A percentile compares a stretch with the other conserved stretches of the same genome.
Conservation (phyloP, 2,329 filamentous ascomycete genomes). For the Neonectria sp. region DNA sequence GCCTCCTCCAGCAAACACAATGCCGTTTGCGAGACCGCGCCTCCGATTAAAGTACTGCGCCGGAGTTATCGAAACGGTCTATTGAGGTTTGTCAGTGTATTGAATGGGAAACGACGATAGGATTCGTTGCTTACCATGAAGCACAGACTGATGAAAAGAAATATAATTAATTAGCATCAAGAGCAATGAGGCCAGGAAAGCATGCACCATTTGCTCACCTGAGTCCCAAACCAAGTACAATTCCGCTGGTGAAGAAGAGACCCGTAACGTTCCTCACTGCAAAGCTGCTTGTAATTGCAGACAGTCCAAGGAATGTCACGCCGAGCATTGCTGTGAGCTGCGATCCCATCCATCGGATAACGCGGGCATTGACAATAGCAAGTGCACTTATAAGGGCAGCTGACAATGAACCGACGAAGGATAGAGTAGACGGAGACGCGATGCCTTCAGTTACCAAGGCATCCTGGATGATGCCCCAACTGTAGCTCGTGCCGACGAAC, state of each 20-base stretch:
- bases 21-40: slow-evolving; percentile 69
- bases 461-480: slow-evolving; percentile 74
- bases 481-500: slow-evolving; percentile 70
- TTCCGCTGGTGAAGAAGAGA: slow-evolving; percentile 46
- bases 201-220: slow-evolving; percentile 38
- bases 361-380: slow-evolving; percentile 66
- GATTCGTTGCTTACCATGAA: slow-evolving; percentile 33
- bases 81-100: neutral
- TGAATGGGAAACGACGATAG: slow-evolving; percentile 43
- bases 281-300: slow-evolving; percentile 56
- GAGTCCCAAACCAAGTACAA: slow-evolving; percentile 46
- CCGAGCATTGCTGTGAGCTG: slow-evolving; percentile 63
- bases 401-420: slow-evolving; percentile 69
- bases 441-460: slow-evolving; percentile 66
- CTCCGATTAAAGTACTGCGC: slow-evolving; percentile 70
- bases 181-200: neutral
- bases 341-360: slow-evolving; percentile 65
- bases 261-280: slow-evolving; percentile 45
- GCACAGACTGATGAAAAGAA: slow-evolving; percentile 4
- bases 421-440: slow-evolving; percentile 64
- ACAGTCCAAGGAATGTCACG: slow-evolving; percentile 64
- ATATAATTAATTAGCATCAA: neutral
- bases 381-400: slow-evolving; percentile 63
- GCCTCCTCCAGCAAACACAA: slow-evolving; percentile 68
- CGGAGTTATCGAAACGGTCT: slow-evolving; percentile 36